Conservation (phyloP, 768 basidiomycete genomes). For the Harrya chromipes region DNA sequence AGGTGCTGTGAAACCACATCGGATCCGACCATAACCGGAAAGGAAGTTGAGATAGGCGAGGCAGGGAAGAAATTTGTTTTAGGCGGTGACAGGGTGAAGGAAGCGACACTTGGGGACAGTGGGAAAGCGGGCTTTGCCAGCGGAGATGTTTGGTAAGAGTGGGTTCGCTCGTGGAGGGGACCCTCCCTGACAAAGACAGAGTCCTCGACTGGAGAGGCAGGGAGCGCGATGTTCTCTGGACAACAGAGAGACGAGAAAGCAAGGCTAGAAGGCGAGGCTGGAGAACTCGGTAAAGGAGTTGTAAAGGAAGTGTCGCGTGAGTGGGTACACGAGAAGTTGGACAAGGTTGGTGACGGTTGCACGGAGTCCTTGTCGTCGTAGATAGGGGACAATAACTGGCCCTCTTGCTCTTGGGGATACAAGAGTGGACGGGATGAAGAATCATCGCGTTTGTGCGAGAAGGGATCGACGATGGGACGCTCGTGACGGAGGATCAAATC, state of each 20-base stretch:
- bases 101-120: constrained; percentile 5
- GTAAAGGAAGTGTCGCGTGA: constrained; percentile 29
- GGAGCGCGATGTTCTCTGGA: constrained; percentile 27
- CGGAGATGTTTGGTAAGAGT: constrained; percentile 1
- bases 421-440: constrained; percentile 4
- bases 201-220: constrained; percentile 22
- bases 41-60: not conserved
- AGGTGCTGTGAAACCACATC: not conserved
- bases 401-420: constrained; percentile 14
- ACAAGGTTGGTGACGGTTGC: constrained; percentile 27
- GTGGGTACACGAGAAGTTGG: constrained; percentile 24
- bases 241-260: constrained; percentile 17
- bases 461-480: constrained; percentile 7
- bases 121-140: not conserved
- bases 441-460: constrained; percentile 15
- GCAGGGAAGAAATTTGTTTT: constrained; percentile 7
- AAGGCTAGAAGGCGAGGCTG: constrained; percentile 20
- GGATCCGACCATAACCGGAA: not conserved
- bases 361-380: constrained; percentile 27
- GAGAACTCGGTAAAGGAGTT: constrained; percentile 19
- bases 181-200: not conserved
- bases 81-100: constrained; percentile 3
- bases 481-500: constrained; percentile 22
- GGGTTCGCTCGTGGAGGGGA: not conserved
- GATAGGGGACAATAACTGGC: constrained; percentile 9